These are phyloP conservation scores for Phytopythium kandeliae DNA, from an alignment of 352 stramenopile genomes.

Conservation along the genomic window DNA sequence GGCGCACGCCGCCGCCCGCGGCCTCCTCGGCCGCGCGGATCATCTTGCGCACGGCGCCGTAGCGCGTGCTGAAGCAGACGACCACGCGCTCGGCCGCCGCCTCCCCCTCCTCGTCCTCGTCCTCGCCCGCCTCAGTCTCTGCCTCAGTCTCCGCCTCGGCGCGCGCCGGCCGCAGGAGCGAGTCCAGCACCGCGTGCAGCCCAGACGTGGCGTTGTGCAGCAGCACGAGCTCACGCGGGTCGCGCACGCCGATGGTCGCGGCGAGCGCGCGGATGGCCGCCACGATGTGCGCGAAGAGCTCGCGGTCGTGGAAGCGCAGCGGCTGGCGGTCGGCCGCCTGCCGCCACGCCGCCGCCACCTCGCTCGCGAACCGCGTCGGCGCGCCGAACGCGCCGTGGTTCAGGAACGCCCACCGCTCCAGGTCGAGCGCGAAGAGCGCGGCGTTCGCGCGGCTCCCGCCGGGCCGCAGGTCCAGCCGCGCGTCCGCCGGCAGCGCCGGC, in stretches of 20 bases:
- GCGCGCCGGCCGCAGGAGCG: slow-evolving; percentile 19
- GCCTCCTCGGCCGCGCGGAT: slow-evolving; percentile 31
- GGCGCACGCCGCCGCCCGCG: slow-evolving; percentile 10
- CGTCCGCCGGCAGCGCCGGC: slow-evolving; percentile 1
- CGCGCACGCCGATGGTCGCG: slow-evolving; percentile 41
- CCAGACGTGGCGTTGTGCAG: slow-evolving; percentile 88
- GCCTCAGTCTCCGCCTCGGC: too few relatives aligned
- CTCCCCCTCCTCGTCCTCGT: too few relatives aligned
- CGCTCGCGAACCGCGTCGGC: slow-evolving; percentile 53
- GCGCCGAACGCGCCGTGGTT: slow-evolving; percentile 94
- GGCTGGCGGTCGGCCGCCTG: slow-evolving; percentile 82
- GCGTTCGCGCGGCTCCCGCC: slow-evolving; percentile 14
- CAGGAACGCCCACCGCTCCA: slow-evolving; percentile 84
- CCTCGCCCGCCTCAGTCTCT: neutral
- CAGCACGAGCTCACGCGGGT: slow-evolving; percentile 63
- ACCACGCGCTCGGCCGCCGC: slow-evolving; percentile 25
- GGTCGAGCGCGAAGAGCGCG: slow-evolving; percentile 47
- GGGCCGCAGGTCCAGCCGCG: slow-evolving; percentile 11
- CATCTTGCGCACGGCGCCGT: slow-evolving; percentile 94
- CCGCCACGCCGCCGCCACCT: slow-evolving; percentile 75
- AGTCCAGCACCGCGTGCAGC: slow-evolving; percentile 81
- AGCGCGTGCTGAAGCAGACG: slow-evolving; percentile 78
- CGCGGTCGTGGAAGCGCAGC: slow-evolving; percentile 89
- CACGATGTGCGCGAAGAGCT: slow-evolving; percentile 88
- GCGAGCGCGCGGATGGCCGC: slow-evolving; percentile 74